Conservation (phyloP, 208 protist genomes). For the Trypanosoma lewisi region DNA sequence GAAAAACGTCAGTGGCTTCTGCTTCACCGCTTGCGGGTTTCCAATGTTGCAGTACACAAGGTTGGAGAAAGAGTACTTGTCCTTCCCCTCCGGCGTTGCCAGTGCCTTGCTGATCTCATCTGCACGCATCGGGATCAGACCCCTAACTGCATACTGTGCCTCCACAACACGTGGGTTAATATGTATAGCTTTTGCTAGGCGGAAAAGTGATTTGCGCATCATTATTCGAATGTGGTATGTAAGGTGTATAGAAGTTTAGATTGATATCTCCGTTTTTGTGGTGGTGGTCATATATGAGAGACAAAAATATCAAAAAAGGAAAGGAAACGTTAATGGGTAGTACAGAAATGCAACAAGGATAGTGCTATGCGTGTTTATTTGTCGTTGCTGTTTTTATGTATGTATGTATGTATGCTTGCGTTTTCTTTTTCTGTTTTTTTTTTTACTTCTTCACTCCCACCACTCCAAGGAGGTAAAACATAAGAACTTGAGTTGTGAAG, state of each 20-base stretch:
- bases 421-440: too few relatives aligned
- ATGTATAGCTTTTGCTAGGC: background rate
- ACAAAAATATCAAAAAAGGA: background rate
- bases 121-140: conserved; percentile 76
- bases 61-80: conserved; percentile 59
- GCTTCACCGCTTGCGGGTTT: conserved; percentile 96
- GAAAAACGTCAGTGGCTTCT: conserved; percentile 97
- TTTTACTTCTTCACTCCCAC: too few relatives aligned
- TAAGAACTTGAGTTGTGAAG: too few relatives aligned
- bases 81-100: conserved; percentile 26
- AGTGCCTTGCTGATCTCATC: conserved; percentile 77
- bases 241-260: background rate
- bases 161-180: conserved; percentile 71
- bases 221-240: conserved; percentile 1
- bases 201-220: background rate
- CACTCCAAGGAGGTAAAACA: too few relatives aligned
- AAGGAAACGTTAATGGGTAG: background rate
- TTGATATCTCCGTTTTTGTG: background rate
- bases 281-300: background rate
- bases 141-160: conserved; percentile 89
- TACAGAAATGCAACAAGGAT: background rate
- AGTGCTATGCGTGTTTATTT: background rate
- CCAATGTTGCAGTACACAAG: conserved; percentile 99
- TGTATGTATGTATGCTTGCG: too few relatives aligned
- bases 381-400: background rate